These are phyloP conservation scores for Orbilia quercus DNA, from an alignment of 2,329 filamentous ascomycete species.

Conservation along the genomic window DNA sequence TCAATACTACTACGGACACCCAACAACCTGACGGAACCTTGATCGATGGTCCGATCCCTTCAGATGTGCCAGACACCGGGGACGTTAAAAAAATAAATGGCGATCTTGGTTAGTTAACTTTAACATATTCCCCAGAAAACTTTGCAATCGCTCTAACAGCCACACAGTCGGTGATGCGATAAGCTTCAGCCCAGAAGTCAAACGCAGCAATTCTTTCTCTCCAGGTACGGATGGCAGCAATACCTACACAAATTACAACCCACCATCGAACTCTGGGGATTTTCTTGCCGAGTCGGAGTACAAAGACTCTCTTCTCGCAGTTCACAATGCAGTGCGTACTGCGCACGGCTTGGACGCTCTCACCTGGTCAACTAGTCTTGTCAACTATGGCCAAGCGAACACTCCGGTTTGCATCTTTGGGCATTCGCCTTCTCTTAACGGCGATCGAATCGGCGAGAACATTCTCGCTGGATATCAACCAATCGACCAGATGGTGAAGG, in stretches of 20 bases:
- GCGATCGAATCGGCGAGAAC: conserved; percentile 34
- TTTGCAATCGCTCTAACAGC: not conserved
- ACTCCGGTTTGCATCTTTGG: conserved; percentile 22
- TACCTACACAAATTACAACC: conserved; percentile 16
- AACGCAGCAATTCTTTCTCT: conserved; percentile 3
- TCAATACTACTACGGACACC: not conserved
- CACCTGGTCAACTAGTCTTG: conserved; percentile 25
- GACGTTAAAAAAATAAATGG: not conserved
- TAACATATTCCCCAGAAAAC: not conserved
- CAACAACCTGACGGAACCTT: not conserved
- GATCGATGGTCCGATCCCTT: not conserved
- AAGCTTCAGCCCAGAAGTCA: conserved; percentile 1
- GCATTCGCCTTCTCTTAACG: conserved; percentile 10
- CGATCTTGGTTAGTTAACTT: not conserved
- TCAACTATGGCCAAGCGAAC: conserved; percentile 34
- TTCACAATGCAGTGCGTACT: conserved; percentile 23
- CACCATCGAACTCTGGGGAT: conserved; percentile 16
- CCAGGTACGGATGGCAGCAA: conserved; percentile 17
- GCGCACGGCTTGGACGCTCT: conserved; percentile 19
- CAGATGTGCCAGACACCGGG: conserved; percentile 1
- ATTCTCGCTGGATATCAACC: conserved; percentile 9
- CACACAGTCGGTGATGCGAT: conserved; percentile 10
- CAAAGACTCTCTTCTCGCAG: conserved; percentile 25
- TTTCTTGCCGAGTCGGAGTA: conserved; percentile 30
- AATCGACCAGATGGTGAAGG: conserved; percentile 20